These are phyloP conservation scores for Dentipellis fragilis DNA, from an alignment of 768 basidiomycete genomes.

Conservation along the genomic window DNA sequence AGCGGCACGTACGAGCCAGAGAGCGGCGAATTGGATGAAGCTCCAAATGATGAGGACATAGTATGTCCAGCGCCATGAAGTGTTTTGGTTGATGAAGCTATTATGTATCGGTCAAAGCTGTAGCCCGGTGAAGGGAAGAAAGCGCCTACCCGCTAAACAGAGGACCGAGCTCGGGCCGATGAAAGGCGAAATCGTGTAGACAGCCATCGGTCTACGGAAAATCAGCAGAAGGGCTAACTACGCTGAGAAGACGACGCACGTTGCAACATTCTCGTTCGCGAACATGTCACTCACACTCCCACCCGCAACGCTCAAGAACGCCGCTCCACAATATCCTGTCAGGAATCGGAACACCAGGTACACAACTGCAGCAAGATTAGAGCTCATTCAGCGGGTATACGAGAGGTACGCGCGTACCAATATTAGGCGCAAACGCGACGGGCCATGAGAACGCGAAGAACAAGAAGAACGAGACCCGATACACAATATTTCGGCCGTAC, in stretches of 20 bases:
- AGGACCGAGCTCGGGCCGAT: slow-evolving; percentile 50
- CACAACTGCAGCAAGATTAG: slow-evolving; percentile 27
- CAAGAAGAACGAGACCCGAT: slow-evolving; percentile 46
- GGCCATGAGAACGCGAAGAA: slow-evolving; percentile 62
- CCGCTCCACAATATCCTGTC: slow-evolving; percentile 43
- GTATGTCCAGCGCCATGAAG: slow-evolving; percentile 73
- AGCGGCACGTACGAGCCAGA: slow-evolving; percentile 35
- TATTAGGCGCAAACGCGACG: slow-evolving; percentile 63
- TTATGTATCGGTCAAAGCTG: background rate
- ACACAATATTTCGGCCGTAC: slow-evolving; percentile 59
- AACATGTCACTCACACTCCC: slow-evolving; percentile 54
- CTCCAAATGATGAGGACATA: slow-evolving; percentile 64
- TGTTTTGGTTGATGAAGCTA: slow-evolving; percentile 27
- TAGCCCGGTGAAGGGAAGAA: background rate
- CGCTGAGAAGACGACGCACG: slow-evolving; percentile 27
- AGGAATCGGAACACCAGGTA: slow-evolving; percentile 55
- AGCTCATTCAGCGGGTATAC: background rate
- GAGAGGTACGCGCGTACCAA: slow-evolving; percentile 29
- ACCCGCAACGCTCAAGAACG: slow-evolving; percentile 55
- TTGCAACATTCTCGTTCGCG: slow-evolving; percentile 43
- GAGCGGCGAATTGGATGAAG: slow-evolving; percentile 37
- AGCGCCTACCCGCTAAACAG: slow-evolving; percentile 47
- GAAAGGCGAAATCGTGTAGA: slow-evolving; percentile 46
- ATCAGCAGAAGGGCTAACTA: background rate
- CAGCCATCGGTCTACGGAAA: slow-evolving; percentile 37